Conservation (phyloP, 2,329 filamentous ascomycete species). For the Chaetomium globosum region DNA sequence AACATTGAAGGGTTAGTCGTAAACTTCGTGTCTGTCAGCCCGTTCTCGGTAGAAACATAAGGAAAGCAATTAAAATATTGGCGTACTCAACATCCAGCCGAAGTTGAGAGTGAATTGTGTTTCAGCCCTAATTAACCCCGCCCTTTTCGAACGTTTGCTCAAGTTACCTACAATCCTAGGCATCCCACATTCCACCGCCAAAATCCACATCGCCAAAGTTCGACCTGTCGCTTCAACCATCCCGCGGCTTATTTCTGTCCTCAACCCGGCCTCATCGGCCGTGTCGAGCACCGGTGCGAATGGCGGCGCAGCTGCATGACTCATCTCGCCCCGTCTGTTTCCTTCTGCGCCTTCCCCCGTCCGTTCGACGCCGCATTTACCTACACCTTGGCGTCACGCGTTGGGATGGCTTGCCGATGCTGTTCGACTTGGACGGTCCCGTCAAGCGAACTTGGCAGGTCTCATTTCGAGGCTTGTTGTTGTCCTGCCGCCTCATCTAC, state of each 20-base stretch:
- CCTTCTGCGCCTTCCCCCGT: neutral
- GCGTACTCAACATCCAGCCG: no score
- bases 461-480: neutral
- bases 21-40: no score
- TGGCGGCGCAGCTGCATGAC: neutral
- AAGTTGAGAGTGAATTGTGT: no score
- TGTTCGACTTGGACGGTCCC: neutral
- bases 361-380: neutral
- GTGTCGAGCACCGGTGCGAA: neutral
- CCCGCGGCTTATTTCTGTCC: neutral
- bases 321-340: neutral
- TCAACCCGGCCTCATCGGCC: neutral
- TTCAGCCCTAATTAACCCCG: no score
- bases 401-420: neutral
- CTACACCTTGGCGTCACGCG: neutral
- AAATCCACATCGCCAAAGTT: neutral
- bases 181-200: neutral
- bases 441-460: neutral
- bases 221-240: neutral
- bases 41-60: no score
- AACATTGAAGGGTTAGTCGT: no score
- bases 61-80: no score
- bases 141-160: no score
- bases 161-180: no score
- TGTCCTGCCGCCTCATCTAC: neutral